Evolutionary conservation across 768 basidiomycete species (phyloP).

Genomic region (Lactarius trivialis): DNA sequence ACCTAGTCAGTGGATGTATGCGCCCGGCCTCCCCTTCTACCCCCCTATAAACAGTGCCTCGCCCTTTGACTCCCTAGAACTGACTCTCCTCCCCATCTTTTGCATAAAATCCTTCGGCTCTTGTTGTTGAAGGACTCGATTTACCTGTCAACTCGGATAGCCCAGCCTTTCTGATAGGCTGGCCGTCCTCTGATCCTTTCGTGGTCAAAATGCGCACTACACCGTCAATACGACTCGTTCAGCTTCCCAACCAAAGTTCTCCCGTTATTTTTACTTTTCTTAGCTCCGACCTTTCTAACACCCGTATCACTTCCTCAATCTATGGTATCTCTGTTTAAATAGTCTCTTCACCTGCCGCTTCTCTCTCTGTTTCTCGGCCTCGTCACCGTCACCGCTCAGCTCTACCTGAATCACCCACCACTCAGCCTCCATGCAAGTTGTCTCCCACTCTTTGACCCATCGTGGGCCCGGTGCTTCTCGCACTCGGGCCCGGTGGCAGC

Average conservation of each 20-base stretch:
- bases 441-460: constrained; percentile 54
- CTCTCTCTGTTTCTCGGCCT: constrained; percentile 3
- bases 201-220: constrained; percentile 37
- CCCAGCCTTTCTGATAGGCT: constrained; percentile 39
- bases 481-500: constrained; percentile 73
- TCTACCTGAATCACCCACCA: constrained; percentile 1
- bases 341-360: background rate
- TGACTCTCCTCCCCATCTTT: constrained; percentile 4
- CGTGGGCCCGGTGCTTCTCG: constrained; percentile 61
- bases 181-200: constrained; percentile 27
- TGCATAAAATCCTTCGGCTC: constrained; percentile 22
- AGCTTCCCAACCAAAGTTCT: constrained; percentile 25
- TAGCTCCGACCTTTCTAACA: constrained; percentile 16
- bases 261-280: constrained; percentile 19
- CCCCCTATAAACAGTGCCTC: constrained; percentile 20
- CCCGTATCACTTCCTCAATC: background rate
- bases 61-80: background rate
- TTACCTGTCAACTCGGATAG: constrained; percentile 32
- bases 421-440: constrained; percentile 29
- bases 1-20: constrained; percentile 13
- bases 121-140: constrained; percentile 24
- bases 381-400: constrained; percentile 9
- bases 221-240: constrained; percentile 26
- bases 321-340: constrained; percentile 21
- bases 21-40: background rate